Evolutionary conservation across 768 basidiomycete species (phyloP).

Genomic region (Termitomyces sp.): DNA sequence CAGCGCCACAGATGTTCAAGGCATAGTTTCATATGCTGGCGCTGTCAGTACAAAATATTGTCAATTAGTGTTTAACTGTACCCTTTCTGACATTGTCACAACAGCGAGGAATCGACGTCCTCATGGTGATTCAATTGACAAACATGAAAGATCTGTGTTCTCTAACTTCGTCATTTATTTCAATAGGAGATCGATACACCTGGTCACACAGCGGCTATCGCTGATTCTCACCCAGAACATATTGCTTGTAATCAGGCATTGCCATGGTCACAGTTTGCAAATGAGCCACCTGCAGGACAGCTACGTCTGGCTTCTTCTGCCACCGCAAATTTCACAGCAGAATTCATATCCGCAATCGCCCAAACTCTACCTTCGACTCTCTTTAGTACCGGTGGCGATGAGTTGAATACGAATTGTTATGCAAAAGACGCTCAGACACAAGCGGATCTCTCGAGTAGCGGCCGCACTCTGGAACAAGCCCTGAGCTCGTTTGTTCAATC

Average conservation of each 20-base stretch:
- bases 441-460: slow-evolving; percentile 41
- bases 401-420: slow-evolving; percentile 69
- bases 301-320: slow-evolving; percentile 63
- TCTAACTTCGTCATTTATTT: slow-evolving; percentile 21
- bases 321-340: slow-evolving; percentile 54
- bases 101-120: slow-evolving; percentile 69
- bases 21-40: slow-evolving; percentile 61
- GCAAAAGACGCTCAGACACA: slow-evolving; percentile 55
- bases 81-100: neutral
- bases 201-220: slow-evolving; percentile 72
- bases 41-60: slow-evolving; percentile 35
- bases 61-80: slow-evolving; percentile 13
- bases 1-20: slow-evolving; percentile 44
- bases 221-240: slow-evolving; percentile 62
- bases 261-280: slow-evolving; percentile 60
- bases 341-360: slow-evolving; percentile 50
- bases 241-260: slow-evolving; percentile 57
- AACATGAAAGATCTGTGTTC: slow-evolving; percentile 14
- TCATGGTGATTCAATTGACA: slow-evolving; percentile 35
- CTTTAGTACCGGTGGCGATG: slow-evolving; percentile 81
- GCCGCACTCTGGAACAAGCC: slow-evolving; percentile 57
- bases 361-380: slow-evolving; percentile 49
- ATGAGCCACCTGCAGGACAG: slow-evolving; percentile 80
- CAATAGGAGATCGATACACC: slow-evolving; percentile 76
- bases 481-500: slow-evolving; percentile 54